Evolutionary conservation across 78 protist species (phyloP).

Genomic region (Dictyostelium brefeldianum): DNA sequence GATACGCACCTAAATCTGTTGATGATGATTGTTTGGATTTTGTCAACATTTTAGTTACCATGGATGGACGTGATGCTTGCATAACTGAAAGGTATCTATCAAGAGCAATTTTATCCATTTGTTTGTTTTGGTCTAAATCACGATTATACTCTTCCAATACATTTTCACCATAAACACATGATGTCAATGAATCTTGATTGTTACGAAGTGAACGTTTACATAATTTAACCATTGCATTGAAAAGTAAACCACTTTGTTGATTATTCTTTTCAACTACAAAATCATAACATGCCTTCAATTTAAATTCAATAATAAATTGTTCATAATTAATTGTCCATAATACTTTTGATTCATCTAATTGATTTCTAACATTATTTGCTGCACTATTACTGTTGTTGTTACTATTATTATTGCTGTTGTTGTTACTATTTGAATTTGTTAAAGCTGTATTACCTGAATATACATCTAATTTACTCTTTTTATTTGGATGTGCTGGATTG

Average conservation of each 20-base stretch:
- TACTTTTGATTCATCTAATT: slow-evolving; percentile 35
- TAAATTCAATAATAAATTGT: slow-evolving; percentile 65
- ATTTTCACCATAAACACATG: slow-evolving; percentile 36
- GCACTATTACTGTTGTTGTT: slow-evolving; percentile 20
- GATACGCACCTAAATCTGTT: slow-evolving; percentile 35
- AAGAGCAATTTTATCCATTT: slow-evolving; percentile 21
- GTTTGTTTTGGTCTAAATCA: background rate
- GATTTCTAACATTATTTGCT: background rate
- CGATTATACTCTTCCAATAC: slow-evolving; percentile 27
- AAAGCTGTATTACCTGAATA: background rate
- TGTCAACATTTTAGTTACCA: slow-evolving; percentile 42
- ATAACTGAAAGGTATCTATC: slow-evolving; percentile 44
- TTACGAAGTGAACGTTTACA: slow-evolving; percentile 45
- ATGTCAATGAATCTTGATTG: slow-evolving; percentile 20
- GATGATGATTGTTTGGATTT: slow-evolving; percentile 21
- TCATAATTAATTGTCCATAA: slow-evolving; percentile 71
- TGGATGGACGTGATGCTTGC: slow-evolving; percentile 69
- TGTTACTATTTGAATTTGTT: background rate
- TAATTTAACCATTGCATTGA: slow-evolving; percentile 45
- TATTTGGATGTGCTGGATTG: slow-evolving; percentile 3
- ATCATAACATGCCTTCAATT: slow-evolving; percentile 63
- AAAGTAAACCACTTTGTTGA: slow-evolving; percentile 16
- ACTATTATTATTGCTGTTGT: background rate
- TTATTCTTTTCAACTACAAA: slow-evolving; percentile 45
- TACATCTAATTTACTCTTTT: slow-evolving; percentile 13